A percentile compares a stretch with the other conserved stretches of the same genome.
Evolutionary conservation across 2,329 filamentous ascomycete genomes (phyloP).

Genomic region (Stagonosporopsis rhizophila): DNA sequence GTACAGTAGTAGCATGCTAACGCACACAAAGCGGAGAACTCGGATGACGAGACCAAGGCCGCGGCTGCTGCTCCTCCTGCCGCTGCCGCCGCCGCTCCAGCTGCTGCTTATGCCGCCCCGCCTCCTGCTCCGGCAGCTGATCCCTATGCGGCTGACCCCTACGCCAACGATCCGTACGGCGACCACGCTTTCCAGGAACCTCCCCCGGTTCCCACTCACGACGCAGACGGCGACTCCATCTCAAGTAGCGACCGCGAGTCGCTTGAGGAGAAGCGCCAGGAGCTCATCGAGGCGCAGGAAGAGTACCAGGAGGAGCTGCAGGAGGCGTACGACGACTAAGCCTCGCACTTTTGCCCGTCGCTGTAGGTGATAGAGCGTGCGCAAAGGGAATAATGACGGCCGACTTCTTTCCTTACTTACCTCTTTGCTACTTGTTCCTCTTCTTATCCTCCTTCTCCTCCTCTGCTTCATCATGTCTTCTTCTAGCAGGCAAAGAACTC

Average conservation of each 20-base stretch:
- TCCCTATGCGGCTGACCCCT: constrained; percentile 16
- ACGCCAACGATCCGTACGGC: constrained; percentile 24
- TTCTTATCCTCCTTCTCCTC: background rate
- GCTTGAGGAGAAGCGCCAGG: constrained; percentile 61
- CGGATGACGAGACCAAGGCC: constrained; percentile 39
- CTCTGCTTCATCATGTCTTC: background rate
- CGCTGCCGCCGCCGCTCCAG: constrained; percentile 25
- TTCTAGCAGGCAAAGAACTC: background rate
- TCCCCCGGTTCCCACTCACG: constrained; percentile 49
- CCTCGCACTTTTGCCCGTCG: background rate
- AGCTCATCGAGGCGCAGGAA: constrained; percentile 61
- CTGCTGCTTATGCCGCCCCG: constrained; percentile 17
- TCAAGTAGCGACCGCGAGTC: constrained; percentile 49
- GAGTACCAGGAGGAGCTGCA: constrained; percentile 59
- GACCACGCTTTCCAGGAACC: constrained; percentile 33
- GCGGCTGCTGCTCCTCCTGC: constrained; percentile 17
- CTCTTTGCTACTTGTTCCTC: too few relatives aligned
- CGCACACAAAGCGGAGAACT: constrained; percentile 35
- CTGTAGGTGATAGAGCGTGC: background rate
- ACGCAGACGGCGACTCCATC: constrained; percentile 52
- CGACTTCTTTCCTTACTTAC: background rate
- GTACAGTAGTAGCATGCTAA: constrained; percentile 17
- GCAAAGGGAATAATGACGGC: constrained; percentile 2
- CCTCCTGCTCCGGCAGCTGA: background rate
- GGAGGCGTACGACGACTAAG: constrained; percentile 38